Base-by-base conservation (phyloP, 192 early-diverging fungal genomes). In the Backusella macrospora region DNA sequence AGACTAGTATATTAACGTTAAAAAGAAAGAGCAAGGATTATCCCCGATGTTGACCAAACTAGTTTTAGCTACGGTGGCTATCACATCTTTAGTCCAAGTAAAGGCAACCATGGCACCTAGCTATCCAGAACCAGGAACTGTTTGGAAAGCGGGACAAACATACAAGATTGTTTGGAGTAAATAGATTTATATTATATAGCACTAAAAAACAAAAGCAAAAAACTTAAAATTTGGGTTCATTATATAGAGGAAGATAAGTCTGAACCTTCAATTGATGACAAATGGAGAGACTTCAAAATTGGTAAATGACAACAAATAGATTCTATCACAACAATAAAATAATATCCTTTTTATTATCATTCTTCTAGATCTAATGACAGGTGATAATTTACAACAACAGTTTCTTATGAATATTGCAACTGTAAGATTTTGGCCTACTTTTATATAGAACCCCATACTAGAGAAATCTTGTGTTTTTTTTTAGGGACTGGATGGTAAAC, bases 331-430 rank as follows among this genome's bases (percentile, higher is more conserved):
- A n/a, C n/a, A n/a, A n/a, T n/a, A n/a, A n/a, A n/a, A n/a, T n/a
- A n/a, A n/a, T n/a, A n/a, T 13, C 23, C 7, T 6, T 46, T 18
- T 26, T 18, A 18, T 2, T 37, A 37, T 40, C 16, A 39, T 45
- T 59, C 5, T 8, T 38, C 13, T 76, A 80, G 80, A 82, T 66
- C 76, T 82, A 26, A 82, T 82, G 80, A 82, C 80, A 13, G 80
- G 80, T 18, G 80, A 82, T 26, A 76, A 82, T 71, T 12, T 38
- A 5, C 42, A 78, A 4, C 80, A 82, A 43, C 49, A 67, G 15
- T 39, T 52, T 4, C 63, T 81, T 10, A 62, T 6, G 16, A 81
- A 64, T 21, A 62, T 82, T 62, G 80, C 77, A 29, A 75, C 70
- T n/a, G 78, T 79, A 72, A 72, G 73, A 6, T 12, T 38, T 5